Base-by-base conservation (phyloP, 2,329 filamentous ascomycete species). In the Atkinsonella hypoxylon region DNA sequence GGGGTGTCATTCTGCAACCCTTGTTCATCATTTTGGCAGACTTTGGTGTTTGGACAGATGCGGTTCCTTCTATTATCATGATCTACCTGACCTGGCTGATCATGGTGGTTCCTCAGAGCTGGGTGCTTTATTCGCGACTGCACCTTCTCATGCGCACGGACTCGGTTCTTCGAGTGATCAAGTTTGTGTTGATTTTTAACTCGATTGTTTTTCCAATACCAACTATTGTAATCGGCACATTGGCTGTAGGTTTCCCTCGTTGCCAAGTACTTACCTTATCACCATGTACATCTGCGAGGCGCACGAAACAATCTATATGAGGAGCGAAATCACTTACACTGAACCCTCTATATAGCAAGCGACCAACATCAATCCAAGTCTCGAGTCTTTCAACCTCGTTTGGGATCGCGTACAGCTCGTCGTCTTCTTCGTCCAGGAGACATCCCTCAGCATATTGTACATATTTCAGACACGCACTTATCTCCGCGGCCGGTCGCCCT, bases 41-140 rank as follows among this genome's bases (percentile, higher is more conserved):
- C 45, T 57, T 57, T 53, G 64, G 42, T 20, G 47, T 57, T 13
- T 54, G 51, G 51, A 52, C 34, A 1, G 45, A 53, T 43, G 40
- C 51, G 9, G 52, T 55, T 7, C 53, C 52, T 7, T 53, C 51
- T n/a, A 54, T 57, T 6, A 49, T 47, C 41, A 42, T 58, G 34
- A 59, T 58, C 31, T 55, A 57, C 40, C 47, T 58, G 15, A 54
- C 55, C 9, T 62, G 61, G 61, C 51, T 57, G 10, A 58, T 56
- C 3, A 80, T 82, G 75, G 72, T 82, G 1, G 76, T 77, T 4
- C 78, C 78, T 0, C 77, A 81, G 59, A 73, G 73, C 0, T 58
- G 81, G 20, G 78, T 83, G 2, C 67, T 83, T 1, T 83, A 79
- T 64, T 82, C 78, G 2, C 72, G 79, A 9, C 69, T 83, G 2